These are phyloP conservation scores for Hibiscus mutabilis DNA, from an alignment of 345 rosid species.

Conservation along the genomic window DNA sequence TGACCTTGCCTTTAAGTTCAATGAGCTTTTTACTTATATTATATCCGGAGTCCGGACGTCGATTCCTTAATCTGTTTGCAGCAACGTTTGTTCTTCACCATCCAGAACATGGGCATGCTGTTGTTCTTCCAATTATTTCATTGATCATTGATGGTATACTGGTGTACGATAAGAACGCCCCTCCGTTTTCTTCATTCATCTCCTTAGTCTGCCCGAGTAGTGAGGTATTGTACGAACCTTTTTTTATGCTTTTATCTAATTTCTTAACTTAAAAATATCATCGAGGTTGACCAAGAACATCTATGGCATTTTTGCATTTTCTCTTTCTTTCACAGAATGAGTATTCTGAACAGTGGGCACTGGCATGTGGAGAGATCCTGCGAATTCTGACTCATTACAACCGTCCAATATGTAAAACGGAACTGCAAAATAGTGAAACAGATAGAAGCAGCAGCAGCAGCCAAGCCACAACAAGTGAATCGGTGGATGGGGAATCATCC, in stretches of 20 bases:
- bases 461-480: slow-evolving; percentile 36
- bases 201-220: slow-evolving; percentile 73
- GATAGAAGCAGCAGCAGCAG: slow-evolving; percentile 46
- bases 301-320: neutral
- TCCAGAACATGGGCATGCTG: slow-evolving; percentile 97
- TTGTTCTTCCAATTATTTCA: slow-evolving; percentile 90
- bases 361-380: slow-evolving; percentile 94
- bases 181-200: slow-evolving; percentile 93
- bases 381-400: slow-evolving; percentile 94
- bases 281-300: neutral
- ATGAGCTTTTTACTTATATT: neutral
- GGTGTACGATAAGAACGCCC: slow-evolving; percentile 63
- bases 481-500: slow-evolving; percentile 38
- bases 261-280: neutral
- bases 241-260: neutral
- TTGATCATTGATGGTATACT: slow-evolving; percentile 79
- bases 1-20: neutral
- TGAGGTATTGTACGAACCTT: slow-evolving; percentile 43
- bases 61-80: slow-evolving; percentile 28
- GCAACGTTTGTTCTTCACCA: slow-evolving; percentile 97
- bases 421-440: slow-evolving; percentile 46
- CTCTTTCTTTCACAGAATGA: slow-evolving; percentile 51
- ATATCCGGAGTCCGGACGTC: neutral
- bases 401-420: slow-evolving; percentile 83
- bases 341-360: slow-evolving; percentile 97